Percentiles rank a stretch among this genome's conserved stretches.
These are phyloP conservation scores for Recurvomyces mirabilis DNA, from an alignment of 495 filamentous ascomycete species.

Conservation along the genomic window DNA sequence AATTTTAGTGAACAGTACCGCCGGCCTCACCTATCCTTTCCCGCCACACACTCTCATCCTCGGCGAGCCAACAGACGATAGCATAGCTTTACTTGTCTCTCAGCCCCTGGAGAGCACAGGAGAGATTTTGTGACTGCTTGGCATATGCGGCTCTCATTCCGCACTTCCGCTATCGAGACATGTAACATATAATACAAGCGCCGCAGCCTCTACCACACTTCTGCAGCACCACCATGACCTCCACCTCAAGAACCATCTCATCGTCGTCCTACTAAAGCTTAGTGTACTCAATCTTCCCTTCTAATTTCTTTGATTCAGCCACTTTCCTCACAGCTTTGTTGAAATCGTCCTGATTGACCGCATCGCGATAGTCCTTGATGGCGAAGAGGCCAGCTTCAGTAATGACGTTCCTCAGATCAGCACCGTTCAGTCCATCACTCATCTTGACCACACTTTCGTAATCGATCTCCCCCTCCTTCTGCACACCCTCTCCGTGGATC, in stretches of 20 bases:
- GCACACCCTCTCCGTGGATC: conserved; percentile 83
- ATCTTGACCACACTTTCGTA: conserved; percentile 99
- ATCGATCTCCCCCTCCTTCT: conserved; percentile 90
- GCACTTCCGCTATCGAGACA: no score
- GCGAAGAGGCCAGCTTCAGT: conserved; percentile 96
- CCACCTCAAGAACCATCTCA: neutral
- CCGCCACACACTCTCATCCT: no score
- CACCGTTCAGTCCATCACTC: conserved; percentile 95
- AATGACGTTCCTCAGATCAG: conserved; percentile 94
- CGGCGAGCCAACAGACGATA: no score
- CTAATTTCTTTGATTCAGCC: conserved; percentile 96
- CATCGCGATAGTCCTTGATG: conserved; percentile 92
- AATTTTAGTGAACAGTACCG: no score
- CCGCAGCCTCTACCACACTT: neutral
- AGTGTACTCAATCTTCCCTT: conserved; percentile 89
- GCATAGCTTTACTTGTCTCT: no score
- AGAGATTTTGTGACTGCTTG: no score
- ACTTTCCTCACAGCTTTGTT: conserved; percentile 97
- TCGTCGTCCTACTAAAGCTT: conserved; percentile 61
- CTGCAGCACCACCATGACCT: neutral
- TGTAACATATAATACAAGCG: neutral
- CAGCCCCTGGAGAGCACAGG: no score
- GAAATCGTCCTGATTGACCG: conserved; percentile 97
- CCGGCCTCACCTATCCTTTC: no score
- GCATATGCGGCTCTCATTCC: no score